Evolutionary conservation across 2,329 filamentous ascomycete genomes (phyloP), one percentile per base, ranked within the genome.

Genomic region (Trichophyton benhamiae): DNA sequence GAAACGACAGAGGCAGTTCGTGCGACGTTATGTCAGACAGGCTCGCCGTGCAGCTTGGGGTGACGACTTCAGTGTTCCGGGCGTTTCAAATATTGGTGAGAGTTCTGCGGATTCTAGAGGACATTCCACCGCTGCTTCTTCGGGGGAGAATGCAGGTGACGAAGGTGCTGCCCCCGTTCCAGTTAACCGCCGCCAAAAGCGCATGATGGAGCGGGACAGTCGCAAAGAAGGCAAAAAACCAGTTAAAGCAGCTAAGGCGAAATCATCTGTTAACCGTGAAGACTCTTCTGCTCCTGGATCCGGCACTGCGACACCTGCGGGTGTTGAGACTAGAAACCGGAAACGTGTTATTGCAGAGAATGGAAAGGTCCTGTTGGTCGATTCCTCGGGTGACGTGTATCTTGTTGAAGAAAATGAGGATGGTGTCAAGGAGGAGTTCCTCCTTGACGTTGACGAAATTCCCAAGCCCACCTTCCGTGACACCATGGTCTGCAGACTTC

Each of bases 271-370:
- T 61, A 25, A 25, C 68, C 49, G 49, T 25, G 49, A 53, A 15
- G 49, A 53, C 49, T 53, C 44, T 11, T 44, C 57, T 30, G 65
- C 70, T 5, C 68, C 72, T 33, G 69, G 67, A 36, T 75, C 79
- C 38, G 78, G 79, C 9, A 77, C 77, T 30, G 75, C 77, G 67
- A 86, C 80, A 69, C 84, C 74, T 2, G 65, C 71, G 75, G 71
- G 69, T 73, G 77, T 85, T 42, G 91, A 91, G 20, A 53, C 49
- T 33, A 53, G 27, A 53, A 81, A 87, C 38, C 89, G 89, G 76
- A 95, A 92, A 80, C 83, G 89, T 41, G 89, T 97, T 15, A 84
- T 91, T 27, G 92, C 91, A 1, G 88, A 96, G 79, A 99, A 99
- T 69, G 94, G 94, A 67, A 99, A 97, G 79, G 81, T 95, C 0